A percentile compares a stretch with the other conserved stretches of the same genome.
Conservation (phyloP, 768 basidiomycete genomes). For the Agaricus blazei region DNA sequence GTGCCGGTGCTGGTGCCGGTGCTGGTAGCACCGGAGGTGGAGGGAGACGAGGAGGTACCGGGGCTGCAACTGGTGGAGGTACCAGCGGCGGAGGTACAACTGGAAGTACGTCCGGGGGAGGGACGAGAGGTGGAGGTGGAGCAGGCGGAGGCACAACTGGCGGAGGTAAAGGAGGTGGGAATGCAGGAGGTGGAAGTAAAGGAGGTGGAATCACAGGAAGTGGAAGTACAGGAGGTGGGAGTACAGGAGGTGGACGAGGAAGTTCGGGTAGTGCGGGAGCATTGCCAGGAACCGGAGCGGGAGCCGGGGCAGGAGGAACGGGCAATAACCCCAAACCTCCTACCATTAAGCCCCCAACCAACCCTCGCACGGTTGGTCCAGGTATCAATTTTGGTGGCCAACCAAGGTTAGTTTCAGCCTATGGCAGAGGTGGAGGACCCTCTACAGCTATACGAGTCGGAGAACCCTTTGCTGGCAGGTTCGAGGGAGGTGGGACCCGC, state of each 20-base stretch:
- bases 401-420: conserved; percentile 2
- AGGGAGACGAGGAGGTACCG: too few relatives aligned
- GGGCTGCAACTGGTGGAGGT: too few relatives aligned
- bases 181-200: background rate
- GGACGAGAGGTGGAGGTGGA: conserved; percentile 1
- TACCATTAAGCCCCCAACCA: background rate
- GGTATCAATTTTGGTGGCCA: background rate
- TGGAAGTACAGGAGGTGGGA: background rate
- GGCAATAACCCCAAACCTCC: background rate
- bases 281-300: too few relatives aligned
- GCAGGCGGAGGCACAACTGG: conserved; percentile 8
- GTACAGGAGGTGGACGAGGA: background rate
- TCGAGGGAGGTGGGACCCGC: conserved; percentile 45
- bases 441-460: conserved; percentile 32
- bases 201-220: background rate
- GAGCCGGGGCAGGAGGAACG: too few relatives aligned
- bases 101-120: too few relatives aligned
- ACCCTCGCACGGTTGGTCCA: background rate
- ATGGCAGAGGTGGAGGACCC: conserved; percentile 17
- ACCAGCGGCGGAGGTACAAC: too few relatives aligned
- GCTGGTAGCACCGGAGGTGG: too few relatives aligned
- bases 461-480: conserved; percentile 37
- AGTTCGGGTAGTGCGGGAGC: background rate
- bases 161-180: conserved; percentile 4
- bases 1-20: too few relatives aligned